Percentiles rank a stretch among this genome's conserved stretches.
Conservation (phyloP, 345 rosid genomes). For the Pugionium dolabratum region DNA sequence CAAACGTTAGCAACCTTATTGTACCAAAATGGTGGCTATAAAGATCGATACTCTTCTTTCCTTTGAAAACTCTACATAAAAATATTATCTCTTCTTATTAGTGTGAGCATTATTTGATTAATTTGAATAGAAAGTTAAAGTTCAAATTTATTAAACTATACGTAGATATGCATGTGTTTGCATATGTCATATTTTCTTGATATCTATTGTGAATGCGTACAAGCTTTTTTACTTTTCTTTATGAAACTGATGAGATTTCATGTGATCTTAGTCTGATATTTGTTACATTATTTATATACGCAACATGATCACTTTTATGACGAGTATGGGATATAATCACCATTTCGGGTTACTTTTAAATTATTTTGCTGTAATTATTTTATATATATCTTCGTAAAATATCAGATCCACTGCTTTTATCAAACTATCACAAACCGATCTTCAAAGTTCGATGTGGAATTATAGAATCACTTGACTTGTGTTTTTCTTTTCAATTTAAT, state of each 20-base stretch:
- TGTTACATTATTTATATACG: too few species aligned
- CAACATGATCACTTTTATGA: slow-evolving; percentile 23
- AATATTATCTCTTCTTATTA: too few species aligned
- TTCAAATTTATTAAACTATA: too few species aligned
- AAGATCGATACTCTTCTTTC: slow-evolving; percentile 24
- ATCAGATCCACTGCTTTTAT: slow-evolving; percentile 1
- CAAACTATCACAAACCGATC: slow-evolving; percentile 35
- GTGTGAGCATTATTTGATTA: too few species aligned
- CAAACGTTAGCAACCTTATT: not conserved
- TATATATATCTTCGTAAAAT: too few species aligned
- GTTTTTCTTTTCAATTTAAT: not conserved
- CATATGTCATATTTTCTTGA: too few species aligned
- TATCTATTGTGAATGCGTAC: too few species aligned
- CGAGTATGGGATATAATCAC: slow-evolving; percentile 12
- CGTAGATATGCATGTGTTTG: too few species aligned
- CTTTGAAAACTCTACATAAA: slow-evolving; percentile 11
- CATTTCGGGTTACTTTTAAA: slow-evolving; percentile 26
- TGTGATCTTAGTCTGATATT: too few species aligned
- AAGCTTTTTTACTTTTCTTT: too few species aligned
- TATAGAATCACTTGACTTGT: slow-evolving; percentile 24
- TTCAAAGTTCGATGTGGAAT: slow-evolving; percentile 27
- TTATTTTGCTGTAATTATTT: not conserved
- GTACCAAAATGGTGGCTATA: slow-evolving; percentile 32
- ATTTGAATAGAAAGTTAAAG: too few species aligned
- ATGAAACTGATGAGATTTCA: too few species aligned